These are phyloP conservation scores for Saitozyma sp. DNA, from an alignment of 768 basidiomycete species.

Conservation along the genomic window DNA sequence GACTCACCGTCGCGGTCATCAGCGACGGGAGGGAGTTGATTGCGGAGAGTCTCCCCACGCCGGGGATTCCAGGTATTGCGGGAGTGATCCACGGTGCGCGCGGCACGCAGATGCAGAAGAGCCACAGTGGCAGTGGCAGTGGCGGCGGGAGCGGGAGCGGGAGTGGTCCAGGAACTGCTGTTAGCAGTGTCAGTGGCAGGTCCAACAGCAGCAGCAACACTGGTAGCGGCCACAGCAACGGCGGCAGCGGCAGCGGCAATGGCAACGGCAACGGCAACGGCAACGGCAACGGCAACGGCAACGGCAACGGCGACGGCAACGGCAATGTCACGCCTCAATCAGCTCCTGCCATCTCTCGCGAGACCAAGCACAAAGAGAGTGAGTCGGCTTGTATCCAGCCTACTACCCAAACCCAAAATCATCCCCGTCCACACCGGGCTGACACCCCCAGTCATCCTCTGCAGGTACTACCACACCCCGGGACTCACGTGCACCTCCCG, in stretches of 20 bases:
- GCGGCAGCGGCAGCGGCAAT: neutral
- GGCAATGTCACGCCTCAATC: neutral
- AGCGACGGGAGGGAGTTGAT: constrained; percentile 27
- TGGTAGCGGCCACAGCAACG: neutral
- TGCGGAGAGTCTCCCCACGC: constrained; percentile 20
- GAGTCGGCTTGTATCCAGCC: constrained; percentile 1
- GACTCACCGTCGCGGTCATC: constrained; percentile 39
- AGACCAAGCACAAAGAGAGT: constrained; percentile 25
- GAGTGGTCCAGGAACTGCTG: too few species aligned
- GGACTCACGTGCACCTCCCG: constrained; percentile 51
- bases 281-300: neutral
- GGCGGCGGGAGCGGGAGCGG: neutral
- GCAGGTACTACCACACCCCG: constrained; percentile 50
- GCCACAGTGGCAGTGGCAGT: constrained; percentile 5
- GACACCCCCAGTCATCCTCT: constrained; percentile 45
- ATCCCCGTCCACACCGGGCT: neutral
- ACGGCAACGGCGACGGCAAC: neutral
- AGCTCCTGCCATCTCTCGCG: constrained; percentile 1
- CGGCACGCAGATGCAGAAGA: constrained; percentile 8
- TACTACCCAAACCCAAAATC: too few species aligned
- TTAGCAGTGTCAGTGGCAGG: neutral
- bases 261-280: neutral
- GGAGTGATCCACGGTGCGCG: too few species aligned
- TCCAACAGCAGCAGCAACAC: neutral
- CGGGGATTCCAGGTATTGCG: neutral